Percentiles rank a stretch among this genome's conserved stretches.
Conservation (phyloP, 2,329 filamentous ascomycete genomes). For the Trichoderma lentiforme region DNA sequence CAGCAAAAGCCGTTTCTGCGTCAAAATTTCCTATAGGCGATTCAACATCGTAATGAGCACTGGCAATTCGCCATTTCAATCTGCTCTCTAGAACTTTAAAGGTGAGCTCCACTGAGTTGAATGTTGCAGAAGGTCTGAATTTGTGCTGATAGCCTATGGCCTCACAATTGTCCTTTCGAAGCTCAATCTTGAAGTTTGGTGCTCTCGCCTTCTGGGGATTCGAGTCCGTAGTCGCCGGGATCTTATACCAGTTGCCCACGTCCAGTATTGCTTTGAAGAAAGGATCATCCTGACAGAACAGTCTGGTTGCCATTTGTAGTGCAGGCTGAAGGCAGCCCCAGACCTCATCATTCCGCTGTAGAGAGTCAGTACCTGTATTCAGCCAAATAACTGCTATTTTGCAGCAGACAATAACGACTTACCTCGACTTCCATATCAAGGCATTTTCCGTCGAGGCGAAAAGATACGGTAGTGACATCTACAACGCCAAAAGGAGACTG, state of each 20-base stretch:
- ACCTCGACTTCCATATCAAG: not conserved
- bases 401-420: not conserved
- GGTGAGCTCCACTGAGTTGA: not conserved
- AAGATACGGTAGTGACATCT: not conserved
- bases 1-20: not conserved
- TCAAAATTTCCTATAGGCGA: not conserved
- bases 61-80: not conserved
- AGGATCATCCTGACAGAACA: conserved; percentile 23
- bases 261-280: conserved; percentile 26
- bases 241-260: conserved; percentile 25
- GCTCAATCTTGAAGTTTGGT: not conserved
- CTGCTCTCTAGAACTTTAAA: not conserved
- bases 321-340: conserved; percentile 31
- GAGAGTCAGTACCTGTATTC: not conserved
- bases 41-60: not conserved
- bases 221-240: conserved; percentile 19
- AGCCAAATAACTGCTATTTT: too few relatives aligned
- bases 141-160: not conserved
- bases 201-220: not conserved
- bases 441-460: not conserved
- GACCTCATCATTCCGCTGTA: conserved; percentile 25
- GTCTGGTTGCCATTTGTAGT: conserved; percentile 26
- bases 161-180: not conserved
- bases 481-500: not conserved
- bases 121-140: not conserved